Conservation (phyloP, 352 stramenopile genomes). For the Achlya hypogyna region DNA sequence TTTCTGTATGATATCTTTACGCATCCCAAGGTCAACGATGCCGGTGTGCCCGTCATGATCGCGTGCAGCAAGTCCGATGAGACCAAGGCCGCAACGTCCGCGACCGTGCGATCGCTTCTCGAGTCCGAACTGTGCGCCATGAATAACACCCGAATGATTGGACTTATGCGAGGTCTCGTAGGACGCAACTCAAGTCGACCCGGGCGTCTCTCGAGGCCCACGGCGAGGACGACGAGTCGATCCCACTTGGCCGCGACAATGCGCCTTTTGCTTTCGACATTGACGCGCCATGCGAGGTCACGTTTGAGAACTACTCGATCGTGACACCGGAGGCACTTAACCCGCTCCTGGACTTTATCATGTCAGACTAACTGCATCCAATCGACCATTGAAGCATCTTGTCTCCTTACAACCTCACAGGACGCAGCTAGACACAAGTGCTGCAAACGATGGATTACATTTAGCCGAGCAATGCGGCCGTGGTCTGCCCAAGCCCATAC, state of each 20-base stretch:
- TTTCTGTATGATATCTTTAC: conserved; percentile 83
- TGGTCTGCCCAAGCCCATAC: conserved; percentile 51
- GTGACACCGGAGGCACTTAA: conserved; percentile 25
- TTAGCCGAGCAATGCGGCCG: conserved; percentile 3
- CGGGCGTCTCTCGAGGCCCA: conserved; percentile 78
- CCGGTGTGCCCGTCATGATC: conserved; percentile 55
- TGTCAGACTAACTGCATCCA: not conserved
- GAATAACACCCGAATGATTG: not conserved
- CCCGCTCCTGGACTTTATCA: conserved; percentile 13
- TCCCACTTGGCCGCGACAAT: conserved; percentile 70
- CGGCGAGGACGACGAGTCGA: conserved; percentile 63
- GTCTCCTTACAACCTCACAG: not conserved
- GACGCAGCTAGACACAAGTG: too few species aligned
- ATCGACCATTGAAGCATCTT: not conserved
- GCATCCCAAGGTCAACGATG: conserved; percentile 75
- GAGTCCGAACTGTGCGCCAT: conserved; percentile 54
- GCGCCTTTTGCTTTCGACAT: conserved; percentile 67
- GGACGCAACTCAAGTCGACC: conserved; percentile 75
- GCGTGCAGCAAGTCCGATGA: conserved; percentile 80
- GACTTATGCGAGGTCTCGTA: not conserved
- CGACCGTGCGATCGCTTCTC: conserved; percentile 45
- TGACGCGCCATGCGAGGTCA: conserved; percentile 69
- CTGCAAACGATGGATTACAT: too few species aligned
- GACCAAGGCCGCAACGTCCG: conserved; percentile 30
- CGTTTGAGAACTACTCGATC: conserved; percentile 61